Evolutionary conservation across 2,329 filamentous ascomycete species (phyloP).

Genomic region (Fusarium sp.): DNA sequence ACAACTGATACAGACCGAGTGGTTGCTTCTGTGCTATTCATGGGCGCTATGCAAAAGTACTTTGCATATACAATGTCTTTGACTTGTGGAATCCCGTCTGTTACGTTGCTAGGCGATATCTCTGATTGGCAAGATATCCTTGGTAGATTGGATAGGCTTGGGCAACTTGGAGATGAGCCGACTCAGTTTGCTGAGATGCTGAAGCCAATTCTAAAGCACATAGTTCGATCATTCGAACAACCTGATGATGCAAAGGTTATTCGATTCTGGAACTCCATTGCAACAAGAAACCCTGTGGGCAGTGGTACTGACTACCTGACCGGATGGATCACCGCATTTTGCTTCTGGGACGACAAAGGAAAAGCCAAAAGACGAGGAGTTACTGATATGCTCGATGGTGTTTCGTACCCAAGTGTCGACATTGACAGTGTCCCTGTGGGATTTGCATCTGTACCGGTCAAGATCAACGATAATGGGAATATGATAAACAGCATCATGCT

Average conservation of each 20-base stretch:
- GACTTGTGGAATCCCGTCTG: slow-evolving; percentile 63
- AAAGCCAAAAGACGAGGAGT: neutral
- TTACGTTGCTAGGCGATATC: slow-evolving; percentile 61
- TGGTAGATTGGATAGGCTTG: slow-evolving; percentile 51
- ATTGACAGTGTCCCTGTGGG: slow-evolving; percentile 5
- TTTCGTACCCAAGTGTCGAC: slow-evolving; percentile 7
- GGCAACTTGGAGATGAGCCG: slow-evolving; percentile 51
- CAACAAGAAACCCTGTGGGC: neutral
- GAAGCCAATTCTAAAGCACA: slow-evolving; percentile 50
- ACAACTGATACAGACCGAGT: slow-evolving; percentile 57
- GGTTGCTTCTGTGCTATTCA: slow-evolving; percentile 60
- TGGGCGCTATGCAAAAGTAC: slow-evolving; percentile 62
- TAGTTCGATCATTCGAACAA: slow-evolving; percentile 52
- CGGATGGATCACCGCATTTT: slow-evolving; percentile 35
- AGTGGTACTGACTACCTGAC: neutral
- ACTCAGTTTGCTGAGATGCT: slow-evolving; percentile 49
- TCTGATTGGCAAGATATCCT: slow-evolving; percentile 56
- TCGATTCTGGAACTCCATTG: slow-evolving; percentile 52
- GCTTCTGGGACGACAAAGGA: slow-evolving; percentile 19
- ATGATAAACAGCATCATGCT: slow-evolving; percentile 15
- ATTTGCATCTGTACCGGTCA: slow-evolving; percentile 24
- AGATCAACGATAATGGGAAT: slow-evolving; percentile 1
- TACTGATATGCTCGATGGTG: neutral
- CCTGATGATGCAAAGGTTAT: slow-evolving; percentile 40
- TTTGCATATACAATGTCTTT: slow-evolving; percentile 46